Evolutionary conservation across 1,284 basidiomycete genomes (phyloP).

Genomic region (Moesziomyces aphidis): DNA sequence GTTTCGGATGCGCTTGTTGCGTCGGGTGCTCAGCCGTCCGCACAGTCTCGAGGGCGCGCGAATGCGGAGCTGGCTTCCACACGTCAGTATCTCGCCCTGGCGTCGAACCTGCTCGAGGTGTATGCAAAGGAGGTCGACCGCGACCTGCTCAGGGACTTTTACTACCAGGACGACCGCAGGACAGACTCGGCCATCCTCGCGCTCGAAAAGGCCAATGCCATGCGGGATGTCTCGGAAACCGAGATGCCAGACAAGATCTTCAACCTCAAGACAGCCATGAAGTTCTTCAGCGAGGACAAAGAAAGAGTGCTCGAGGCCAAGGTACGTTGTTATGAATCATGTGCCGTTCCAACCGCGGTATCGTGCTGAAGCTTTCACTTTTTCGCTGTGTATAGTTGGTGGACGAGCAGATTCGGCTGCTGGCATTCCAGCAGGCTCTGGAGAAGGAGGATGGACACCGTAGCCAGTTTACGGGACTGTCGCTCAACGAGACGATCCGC

Average conservation of each 20-base stretch:
- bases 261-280: conserved; percentile 83
- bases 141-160: conserved; percentile 93
- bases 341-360: too few relatives aligned
- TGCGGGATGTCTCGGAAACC: conserved; percentile 16
- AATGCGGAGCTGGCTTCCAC: conserved; percentile 30
- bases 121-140: conserved; percentile 72
- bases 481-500: conserved; percentile 60
- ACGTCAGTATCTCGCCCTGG: conserved; percentile 50
- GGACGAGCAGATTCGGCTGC: conserved; percentile 83
- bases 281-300: conserved; percentile 93
- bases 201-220: conserved; percentile 75
- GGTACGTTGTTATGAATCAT: conserved; percentile 70
- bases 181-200: conserved; percentile 88
- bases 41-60: conserved; percentile 6
- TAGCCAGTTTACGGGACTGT: conserved; percentile 41
- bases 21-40: background rate
- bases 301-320: conserved; percentile 89
- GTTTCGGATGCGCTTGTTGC: conserved; percentile 38
- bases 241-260: conserved; percentile 72
- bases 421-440: conserved; percentile 83
- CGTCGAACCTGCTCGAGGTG: conserved; percentile 59
- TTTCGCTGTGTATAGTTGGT: conserved; percentile 75
- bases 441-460: conserved; percentile 83
- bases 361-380: background rate
- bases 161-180: conserved; percentile 95